Evolutionary conservation across 169 alveolate species (phyloP).

Genomic region (Plasmodium vivax): DNA sequence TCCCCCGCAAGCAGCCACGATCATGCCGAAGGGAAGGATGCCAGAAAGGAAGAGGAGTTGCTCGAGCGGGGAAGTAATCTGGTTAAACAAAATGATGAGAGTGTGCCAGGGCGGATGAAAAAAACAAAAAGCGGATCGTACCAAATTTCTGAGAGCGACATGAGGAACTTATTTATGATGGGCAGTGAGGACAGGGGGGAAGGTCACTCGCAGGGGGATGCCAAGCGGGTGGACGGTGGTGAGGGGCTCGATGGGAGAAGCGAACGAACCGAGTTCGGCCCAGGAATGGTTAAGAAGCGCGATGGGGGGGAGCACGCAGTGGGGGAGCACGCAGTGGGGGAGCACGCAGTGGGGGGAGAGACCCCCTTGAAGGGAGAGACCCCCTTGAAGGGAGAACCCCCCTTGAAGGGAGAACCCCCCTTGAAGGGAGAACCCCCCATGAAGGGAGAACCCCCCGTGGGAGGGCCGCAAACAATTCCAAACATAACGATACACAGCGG

Average conservation of each 20-base stretch:
- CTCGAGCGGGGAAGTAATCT: neutral
- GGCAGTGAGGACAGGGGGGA: slow-evolving; percentile 8
- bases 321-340: too few relatives aligned
- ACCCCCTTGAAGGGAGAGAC: too few relatives aligned
- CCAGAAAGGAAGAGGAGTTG: neutral
- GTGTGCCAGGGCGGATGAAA: neutral
- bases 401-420: neutral
- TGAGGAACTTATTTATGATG: slow-evolving; percentile 1
- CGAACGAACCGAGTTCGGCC: neutral
- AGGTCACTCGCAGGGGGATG: neutral
- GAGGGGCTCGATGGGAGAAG: neutral
- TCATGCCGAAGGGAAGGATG: neutral
- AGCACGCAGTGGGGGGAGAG: too few relatives aligned
- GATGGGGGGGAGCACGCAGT: neutral
- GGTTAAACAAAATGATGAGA: neutral
- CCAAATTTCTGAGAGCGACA: slow-evolving; percentile 35
- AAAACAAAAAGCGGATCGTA: neutral
- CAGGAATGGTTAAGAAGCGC: neutral
- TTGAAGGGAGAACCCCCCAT: neutral
- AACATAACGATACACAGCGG: neutral
- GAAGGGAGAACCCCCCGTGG: neutral
- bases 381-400: too few relatives aligned
- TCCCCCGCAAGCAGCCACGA: too few relatives aligned
- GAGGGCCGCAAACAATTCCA: neutral
- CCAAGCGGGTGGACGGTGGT: neutral